Evolutionary conservation across 192 early-diverging fungal genomes (phyloP), one percentile per base, ranked within the genome.

Genomic region (Backusella circina): DNA sequence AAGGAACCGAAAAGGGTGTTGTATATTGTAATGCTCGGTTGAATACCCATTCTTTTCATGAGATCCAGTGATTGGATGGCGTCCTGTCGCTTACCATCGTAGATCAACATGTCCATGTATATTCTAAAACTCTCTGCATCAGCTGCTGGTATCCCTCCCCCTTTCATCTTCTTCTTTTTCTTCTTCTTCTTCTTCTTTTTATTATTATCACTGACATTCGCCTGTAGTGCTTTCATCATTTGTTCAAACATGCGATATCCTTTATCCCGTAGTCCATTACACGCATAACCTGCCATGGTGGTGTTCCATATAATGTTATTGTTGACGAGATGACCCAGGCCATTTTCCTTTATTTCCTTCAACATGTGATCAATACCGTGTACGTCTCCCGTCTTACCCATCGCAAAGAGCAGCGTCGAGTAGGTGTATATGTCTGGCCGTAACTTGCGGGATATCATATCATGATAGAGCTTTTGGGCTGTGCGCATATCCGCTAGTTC

Each of bases 391-490:
- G 70, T 72, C 21, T 50, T 67, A 1, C 73, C 74, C 65, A 82
- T 72, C 4, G 73, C 64, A 50, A 72, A 44, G 2, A 82, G n/a
- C 0, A 82, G 71, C 1, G 81, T 72, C 0, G 81, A 69, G 51
- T 78, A 82, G 0, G 81, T 82, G 12, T 72, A 75, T 7, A 26
- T 37, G 33, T 82, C 77, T 7, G 81, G 74, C 7, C 71, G 26
- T 5, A 82, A 23, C 9, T 39, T 70, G 28, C 67, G 64, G 0
- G 81, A 74, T 31, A 78, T 31, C 81, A 82, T 82, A 15, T 73
- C 71, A 47, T 82, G 71, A 71, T 82, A 82, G 38, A 82, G 67
- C 21, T 73, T 73, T 37, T 82, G 81, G 31, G 81, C 81, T 35
- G 81, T 78, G 1, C 74, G 30, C 8, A 82, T 74, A 57, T 82